Evolutionary conservation across 768 basidiomycete genomes (phyloP), one percentile per base, ranked within the genome.

Genomic region (Megacollybia marginata): DNA sequence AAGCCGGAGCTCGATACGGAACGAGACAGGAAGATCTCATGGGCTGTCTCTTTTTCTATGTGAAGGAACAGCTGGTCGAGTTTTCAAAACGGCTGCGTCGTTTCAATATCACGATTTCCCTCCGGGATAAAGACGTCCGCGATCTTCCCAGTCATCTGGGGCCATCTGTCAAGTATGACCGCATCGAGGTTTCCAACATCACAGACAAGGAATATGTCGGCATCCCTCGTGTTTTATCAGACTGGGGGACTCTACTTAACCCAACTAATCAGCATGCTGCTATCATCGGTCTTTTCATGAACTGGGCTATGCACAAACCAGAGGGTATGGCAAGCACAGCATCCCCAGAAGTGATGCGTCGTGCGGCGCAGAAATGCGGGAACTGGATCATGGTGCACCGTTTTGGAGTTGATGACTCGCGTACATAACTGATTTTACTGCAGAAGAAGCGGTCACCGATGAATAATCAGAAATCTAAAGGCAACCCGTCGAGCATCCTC

Each of bases 101-200:
- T 18, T 63, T 67, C 42, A 53, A 55, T 13, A 59, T 74, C 33
- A 53, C 62, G 0, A 65, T 78, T 44, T 59, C 54, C 19, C 49
- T 74, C 9, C 59, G 60, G 20, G 44, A 49, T 45, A 19, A 49
- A 7, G 73, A 77, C 28, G 67, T 70, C 6, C 43, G 57, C n/a
- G 31, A 45, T 7, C 62, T 75, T 12, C 52, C 73, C 1, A 4
- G 23, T 13, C 15, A 11, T 28, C 15, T 44, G 4, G 18, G 13
- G 15, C 44, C 18, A 13, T 15, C 43, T 4, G 11, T 6, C 0
- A 46, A 57, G 8, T 78, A 76, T 46, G 72, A 78, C 52, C 68
- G 77, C 1, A 69, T 78, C 42, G 68, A 74, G 16, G 71, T 73
- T 8, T 76, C 77, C 4, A 78, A 76, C 50, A 72, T 75, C 35